phyloP scores from a whole-genome alignment of 768 basidiomycete genomes.

The Gymnopilus junonius region DNA sequence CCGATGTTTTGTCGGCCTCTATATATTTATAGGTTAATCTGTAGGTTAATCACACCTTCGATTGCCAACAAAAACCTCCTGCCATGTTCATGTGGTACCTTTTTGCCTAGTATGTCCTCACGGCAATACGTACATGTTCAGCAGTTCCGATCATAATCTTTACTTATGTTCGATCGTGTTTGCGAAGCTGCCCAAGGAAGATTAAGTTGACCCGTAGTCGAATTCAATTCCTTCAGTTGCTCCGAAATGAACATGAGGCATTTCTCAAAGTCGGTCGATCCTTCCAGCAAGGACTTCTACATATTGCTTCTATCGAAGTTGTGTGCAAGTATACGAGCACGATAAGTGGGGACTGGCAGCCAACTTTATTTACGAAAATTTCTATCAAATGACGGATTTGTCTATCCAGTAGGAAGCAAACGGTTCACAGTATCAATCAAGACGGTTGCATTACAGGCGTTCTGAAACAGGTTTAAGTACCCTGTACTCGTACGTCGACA shows the following conservation, averaged over 20 bases:
- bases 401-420: neutral
- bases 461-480: constrained; percentile 7
- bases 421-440: neutral
- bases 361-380: neutral
- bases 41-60: neutral
- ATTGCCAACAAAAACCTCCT: neutral
- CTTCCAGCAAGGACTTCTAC: too few species aligned
- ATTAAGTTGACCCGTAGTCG: neutral
- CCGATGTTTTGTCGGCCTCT: neutral
- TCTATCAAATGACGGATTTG: neutral
- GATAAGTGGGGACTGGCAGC: neutral
- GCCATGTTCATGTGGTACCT: neutral
- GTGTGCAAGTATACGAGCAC: neutral
- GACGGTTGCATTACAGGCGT: neutral
- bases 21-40: neutral
- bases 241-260: neutral
- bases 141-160: constrained; percentile 10
- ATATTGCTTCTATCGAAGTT: neutral
- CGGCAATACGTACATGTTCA: too few species aligned
- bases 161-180: constrained; percentile 16
- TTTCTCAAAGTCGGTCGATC: too few species aligned
- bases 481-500: neutral
- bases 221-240: neutral
- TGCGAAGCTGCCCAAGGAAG: neutral
- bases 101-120: neutral